Base-by-base conservation (phyloP, 768 basidiomycete genomes). In the Gelatoporia subvermispora region DNA sequence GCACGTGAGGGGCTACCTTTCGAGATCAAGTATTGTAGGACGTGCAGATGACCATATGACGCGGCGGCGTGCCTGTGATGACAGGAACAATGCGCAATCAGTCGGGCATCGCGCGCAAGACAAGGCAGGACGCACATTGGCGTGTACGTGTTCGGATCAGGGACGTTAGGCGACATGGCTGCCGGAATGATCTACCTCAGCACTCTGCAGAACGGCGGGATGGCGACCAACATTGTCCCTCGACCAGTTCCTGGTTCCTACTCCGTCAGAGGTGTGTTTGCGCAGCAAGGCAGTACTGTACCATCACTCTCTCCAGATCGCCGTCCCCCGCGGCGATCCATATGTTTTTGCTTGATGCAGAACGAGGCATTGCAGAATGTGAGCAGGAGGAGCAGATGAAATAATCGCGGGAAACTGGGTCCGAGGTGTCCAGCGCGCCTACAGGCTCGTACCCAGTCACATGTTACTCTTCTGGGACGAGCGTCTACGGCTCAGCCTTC, bases 291-390 rank as follows among this genome's bases (percentile, higher is more conserved):
- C 21, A 24, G 20, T n/a, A 53, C 76, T n/a, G 42, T 48, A 91
- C 92, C 67, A 71, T 74, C 35, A 96, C 82, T 42, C 86, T 74
- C n/a, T 68, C 67, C 28, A 94, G 66, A 69, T 96, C 88, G 37
- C 93, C 93, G 61, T 96, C 93, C 40, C 82, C 86, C 0, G 93
- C 89, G 39, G 93, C 93, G 31, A 96, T 79, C 93, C 93, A 96
- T 39, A 96, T 85, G 68, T 94, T 94, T 63, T 78, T 79, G 50
- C 63, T 31, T 13, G 28, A 31, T 31, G 28, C 13, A n/a, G n/a
- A n/a, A 7, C 28, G 28, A 31, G 28, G 7, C 28, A 31, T 31
- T 31, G 28, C 28, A 31, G 28, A 13, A 53, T 40, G 42, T 31
- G 7, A 31, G 13, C 28, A 31, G 28, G 28, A 31, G 13, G 28